A percentile compares a stretch with the other conserved stretches of the same genome.
These are phyloP conservation scores for Atractiella rhizophila DNA, from an alignment of 768 basidiomycete genomes.

Conservation along the genomic window DNA sequence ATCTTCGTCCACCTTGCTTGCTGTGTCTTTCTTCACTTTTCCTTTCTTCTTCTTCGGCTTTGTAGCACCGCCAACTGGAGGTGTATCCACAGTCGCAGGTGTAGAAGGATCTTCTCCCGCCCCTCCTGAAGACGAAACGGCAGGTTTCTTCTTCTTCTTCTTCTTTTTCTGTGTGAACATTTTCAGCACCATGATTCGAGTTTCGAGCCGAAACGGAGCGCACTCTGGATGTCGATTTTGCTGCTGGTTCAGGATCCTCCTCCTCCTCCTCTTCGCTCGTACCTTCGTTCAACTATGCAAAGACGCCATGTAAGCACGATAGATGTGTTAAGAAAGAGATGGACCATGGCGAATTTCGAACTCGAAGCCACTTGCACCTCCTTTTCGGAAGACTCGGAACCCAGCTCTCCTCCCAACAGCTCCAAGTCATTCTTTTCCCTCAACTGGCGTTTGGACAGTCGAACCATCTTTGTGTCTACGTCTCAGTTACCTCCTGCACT, in stretches of 20 bases:
- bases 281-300: no score
- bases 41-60: slow-evolving; percentile 29
- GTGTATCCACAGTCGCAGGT: background rate
- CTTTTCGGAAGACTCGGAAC: no score
- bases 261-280: background rate
- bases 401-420: no score
- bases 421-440: no score
- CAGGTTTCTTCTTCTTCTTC: slow-evolving; percentile 18
- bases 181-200: background rate
- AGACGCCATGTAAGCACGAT: no score
- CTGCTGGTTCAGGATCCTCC: slow-evolving; percentile 1
- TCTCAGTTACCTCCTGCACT: no score
- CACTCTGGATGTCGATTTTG: background rate
- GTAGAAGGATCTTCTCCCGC: background rate
- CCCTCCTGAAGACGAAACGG: background rate
- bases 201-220: background rate
- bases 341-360: no score
- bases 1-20: slow-evolving; percentile 8
- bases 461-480: no score
- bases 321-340: no score
- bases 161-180: slow-evolving; percentile 16
- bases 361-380: no score
- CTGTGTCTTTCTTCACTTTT: slow-evolving; percentile 32
- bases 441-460: no score
- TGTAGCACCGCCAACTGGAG: background rate